A percentile compares a stretch with the other conserved stretches of the same genome.
Evolutionary conservation across 1,139 yeast species (phyloP).

Genomic region (Sugiyamaella xylanicola): DNA sequence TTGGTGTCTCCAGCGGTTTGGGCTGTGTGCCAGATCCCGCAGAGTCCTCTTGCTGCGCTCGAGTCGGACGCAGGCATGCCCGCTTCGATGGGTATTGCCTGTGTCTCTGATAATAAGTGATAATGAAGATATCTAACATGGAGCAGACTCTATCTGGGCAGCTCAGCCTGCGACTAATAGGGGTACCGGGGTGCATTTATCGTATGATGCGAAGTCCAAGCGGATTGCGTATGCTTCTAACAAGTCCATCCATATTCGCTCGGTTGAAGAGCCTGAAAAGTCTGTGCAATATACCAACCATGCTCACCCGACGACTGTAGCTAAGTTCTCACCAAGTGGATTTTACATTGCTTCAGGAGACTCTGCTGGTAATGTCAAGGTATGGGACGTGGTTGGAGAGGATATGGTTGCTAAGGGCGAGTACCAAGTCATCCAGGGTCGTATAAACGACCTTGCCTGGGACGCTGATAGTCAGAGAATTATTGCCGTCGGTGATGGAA

Average conservation of each 20-base stretch:
- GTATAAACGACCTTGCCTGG: conserved; percentile 86
- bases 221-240: conserved; percentile 81
- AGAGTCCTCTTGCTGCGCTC: too few relatives aligned
- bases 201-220: conserved; percentile 68
- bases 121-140: too few relatives aligned
- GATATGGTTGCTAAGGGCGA: conserved; percentile 76
- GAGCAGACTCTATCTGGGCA: conserved; percentile 50
- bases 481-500: conserved; percentile 95
- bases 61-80: too few relatives aligned
- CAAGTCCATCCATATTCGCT: conserved; percentile 73
- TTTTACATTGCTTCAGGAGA: conserved; percentile 92
- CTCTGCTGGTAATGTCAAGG: conserved; percentile 78
- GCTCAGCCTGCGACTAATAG: conserved; percentile 79
- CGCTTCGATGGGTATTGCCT: too few relatives aligned
- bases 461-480: conserved; percentile 84
- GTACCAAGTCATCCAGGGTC: conserved; percentile 77
- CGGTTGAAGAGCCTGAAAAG: conserved; percentile 55
- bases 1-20: not conserved
- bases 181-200: conserved; percentile 68
- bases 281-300: conserved; percentile 73
- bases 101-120: too few relatives aligned
- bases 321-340: conserved; percentile 86
- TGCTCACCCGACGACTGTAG: conserved; percentile 71
- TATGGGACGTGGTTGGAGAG: conserved; percentile 75
- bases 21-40: not conserved